Evolutionary conservation across 2,329 filamentous ascomycete genomes (phyloP), one percentile per base, ranked within the genome.

Genomic region (Cryphonectria japonica): DNA sequence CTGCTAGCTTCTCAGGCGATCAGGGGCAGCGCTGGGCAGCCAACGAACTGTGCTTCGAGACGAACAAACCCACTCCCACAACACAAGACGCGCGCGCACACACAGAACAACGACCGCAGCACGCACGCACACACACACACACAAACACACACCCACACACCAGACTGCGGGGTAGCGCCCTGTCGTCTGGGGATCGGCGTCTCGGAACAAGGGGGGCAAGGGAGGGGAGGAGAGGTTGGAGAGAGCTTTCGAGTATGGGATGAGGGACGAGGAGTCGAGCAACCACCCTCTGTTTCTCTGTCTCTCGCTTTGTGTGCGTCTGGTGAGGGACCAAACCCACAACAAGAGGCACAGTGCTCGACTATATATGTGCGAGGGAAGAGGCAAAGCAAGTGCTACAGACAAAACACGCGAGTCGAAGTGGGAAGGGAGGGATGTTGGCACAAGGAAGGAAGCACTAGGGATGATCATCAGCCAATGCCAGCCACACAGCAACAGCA

Each of bases 41-140:
- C 43, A 22, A 37, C 16, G 61, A 63, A 26, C 37, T 43, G 61
- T 64, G 61, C 61, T 39, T 32, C 22, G 60, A 41, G 60, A 62
- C 60, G 60, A 41, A 39, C n/a, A 11, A 13, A 22, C 3, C 29
- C 52, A 57, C n/a, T 29, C n/a, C n/a, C 52, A 57, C n/a, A 22
- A 50, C 43, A 50, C 43, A 19, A 16, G 43, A 43, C 19, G 46
- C 22, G 22, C 22, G n/a, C 22, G 22, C 46, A 7, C 46, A 7
- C 46, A 52, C 46, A 34, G 34, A 13, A 41, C 8, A 41, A 34
- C 6, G 6, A 34, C 34, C 34, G 34, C 34, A 41, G 39, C 39
- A 13, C 41, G 39, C 39, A 13, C 41, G 26, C 26, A 26, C 14
- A 22, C 14, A 50, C 46, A 50, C 46, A 50, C 46, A 7, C 43